Conservation (phyloP, 148 eudicot species). For the Chenopodium berlandieri region DNA sequence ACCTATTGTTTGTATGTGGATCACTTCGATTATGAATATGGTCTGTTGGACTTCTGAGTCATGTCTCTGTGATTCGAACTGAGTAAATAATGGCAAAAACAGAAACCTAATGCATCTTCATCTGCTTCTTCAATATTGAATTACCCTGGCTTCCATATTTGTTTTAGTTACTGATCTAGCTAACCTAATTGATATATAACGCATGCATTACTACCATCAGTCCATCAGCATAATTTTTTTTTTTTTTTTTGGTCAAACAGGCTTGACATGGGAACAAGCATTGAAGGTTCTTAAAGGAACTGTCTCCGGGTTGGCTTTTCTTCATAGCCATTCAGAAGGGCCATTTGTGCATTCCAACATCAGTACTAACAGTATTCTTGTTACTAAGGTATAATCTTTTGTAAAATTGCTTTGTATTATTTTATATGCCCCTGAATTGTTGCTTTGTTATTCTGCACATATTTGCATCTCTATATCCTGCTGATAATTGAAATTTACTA, state of each 20-base stretch:
- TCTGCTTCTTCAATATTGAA: not conserved
- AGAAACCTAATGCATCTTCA: not conserved
- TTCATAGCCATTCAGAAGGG: constrained; percentile 32
- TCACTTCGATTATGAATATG: not conserved
- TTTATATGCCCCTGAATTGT: not conserved
- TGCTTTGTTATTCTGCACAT: not conserved
- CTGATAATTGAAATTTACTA: not conserved
- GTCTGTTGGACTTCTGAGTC: not conserved
- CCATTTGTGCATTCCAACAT: constrained; percentile 37
- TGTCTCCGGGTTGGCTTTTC: constrained; percentile 30
- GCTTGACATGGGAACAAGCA: constrained; percentile 36
- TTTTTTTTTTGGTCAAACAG: constrained; percentile 15
- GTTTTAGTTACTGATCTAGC: not conserved
- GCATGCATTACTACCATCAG: not conserved
- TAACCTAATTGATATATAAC: not conserved
- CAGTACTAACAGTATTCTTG: constrained; percentile 24
- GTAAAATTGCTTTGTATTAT: not conserved
- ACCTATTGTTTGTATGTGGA: not conserved
- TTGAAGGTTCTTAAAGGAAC: constrained; percentile 35
- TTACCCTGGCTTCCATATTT: not conserved
- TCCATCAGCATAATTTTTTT: not conserved
- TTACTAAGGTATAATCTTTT: constrained; percentile 26
- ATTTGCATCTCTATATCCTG: not conserved
- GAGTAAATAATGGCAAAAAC: not conserved
- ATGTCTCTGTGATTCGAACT: not conserved